Evolutionary conservation across 2,329 filamentous ascomycete genomes (phyloP).

Genomic region (Fusarium sp.): DNA sequence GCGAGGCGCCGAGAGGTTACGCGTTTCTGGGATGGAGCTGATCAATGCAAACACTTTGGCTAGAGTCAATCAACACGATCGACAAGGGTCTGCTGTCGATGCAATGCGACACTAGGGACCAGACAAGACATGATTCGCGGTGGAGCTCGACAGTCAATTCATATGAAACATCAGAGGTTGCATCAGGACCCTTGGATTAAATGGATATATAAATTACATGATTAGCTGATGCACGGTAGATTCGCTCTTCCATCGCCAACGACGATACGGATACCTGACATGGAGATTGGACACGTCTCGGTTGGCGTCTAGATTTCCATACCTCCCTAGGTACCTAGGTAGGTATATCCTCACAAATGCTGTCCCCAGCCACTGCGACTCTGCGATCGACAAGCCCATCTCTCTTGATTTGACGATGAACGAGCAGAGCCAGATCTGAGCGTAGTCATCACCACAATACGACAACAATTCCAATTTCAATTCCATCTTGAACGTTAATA

Average conservation of each 20-base stretch:
- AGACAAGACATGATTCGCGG: neutral
- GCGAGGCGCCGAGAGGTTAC: conserved; percentile 3
- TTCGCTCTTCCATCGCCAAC: neutral
- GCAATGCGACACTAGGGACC: conserved; percentile 7
- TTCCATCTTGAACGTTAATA: neutral
- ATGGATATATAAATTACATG: neutral
- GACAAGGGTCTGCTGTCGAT: conserved; percentile 16
- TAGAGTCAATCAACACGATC: conserved; percentile 2
- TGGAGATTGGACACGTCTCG: neutral
- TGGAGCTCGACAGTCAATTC: conserved; percentile 18
- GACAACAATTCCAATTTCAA: neutral
- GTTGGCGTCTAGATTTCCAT: neutral
- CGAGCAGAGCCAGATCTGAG: neutral
- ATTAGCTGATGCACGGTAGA: neutral
- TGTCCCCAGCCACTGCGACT: conserved; percentile 8
- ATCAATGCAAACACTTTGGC: conserved; percentile 14
- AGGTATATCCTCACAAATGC: neutral
- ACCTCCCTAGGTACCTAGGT: no score
- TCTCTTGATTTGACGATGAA: neutral
- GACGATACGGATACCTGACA: neutral
- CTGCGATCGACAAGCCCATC: conserved; percentile 21
- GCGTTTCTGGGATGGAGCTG: neutral
- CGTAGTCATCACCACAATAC: neutral
- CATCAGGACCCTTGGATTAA: conserved; percentile 14
- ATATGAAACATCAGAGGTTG: conserved; percentile 25